These are phyloP conservation scores for Ceratobasidium sp. DNA, from an alignment of 1,284 basidiomycete species.

Conservation along the genomic window DNA sequence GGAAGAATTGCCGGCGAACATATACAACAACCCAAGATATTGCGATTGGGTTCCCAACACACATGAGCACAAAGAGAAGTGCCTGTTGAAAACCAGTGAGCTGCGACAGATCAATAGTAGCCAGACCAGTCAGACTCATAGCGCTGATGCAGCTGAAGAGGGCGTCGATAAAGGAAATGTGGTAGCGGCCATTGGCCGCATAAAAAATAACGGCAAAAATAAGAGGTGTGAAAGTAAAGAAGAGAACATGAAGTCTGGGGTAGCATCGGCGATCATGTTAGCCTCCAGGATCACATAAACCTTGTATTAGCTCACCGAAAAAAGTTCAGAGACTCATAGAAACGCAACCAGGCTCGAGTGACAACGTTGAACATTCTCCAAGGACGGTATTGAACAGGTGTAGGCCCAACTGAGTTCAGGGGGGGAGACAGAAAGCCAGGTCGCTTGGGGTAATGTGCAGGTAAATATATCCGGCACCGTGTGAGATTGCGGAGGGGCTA, in stretches of 20 bases:
- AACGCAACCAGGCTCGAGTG: slow-evolving; percentile 14
- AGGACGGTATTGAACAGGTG: neutral
- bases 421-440: neutral
- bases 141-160: slow-evolving; percentile 83
- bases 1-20: slow-evolving; percentile 73
- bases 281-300: slow-evolving; percentile 5
- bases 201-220: slow-evolving; percentile 80
- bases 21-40: slow-evolving; percentile 81
- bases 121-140: slow-evolving; percentile 83
- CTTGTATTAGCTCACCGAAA: slow-evolving; percentile 66
- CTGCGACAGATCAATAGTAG: slow-evolving; percentile 78
- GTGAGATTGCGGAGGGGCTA: neutral
- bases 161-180: slow-evolving; percentile 78
- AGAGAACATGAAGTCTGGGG: slow-evolving; percentile 52
- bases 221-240: slow-evolving; percentile 80
- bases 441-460: slow-evolving; percentile 1
- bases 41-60: slow-evolving; percentile 74
- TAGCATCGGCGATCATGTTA: neutral
- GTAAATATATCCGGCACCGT: slow-evolving; percentile 1
- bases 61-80: slow-evolving; percentile 80
- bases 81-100: slow-evolving; percentile 83
- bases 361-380: slow-evolving; percentile 36
- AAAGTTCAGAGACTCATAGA: slow-evolving; percentile 70
- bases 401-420: neutral
- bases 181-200: slow-evolving; percentile 74